A percentile compares a stretch with the other conserved stretches of the same genome.
phyloP scores from a whole-genome alignment of 2,329 filamentous ascomycete species.

The Venturia pyrina region DNA sequence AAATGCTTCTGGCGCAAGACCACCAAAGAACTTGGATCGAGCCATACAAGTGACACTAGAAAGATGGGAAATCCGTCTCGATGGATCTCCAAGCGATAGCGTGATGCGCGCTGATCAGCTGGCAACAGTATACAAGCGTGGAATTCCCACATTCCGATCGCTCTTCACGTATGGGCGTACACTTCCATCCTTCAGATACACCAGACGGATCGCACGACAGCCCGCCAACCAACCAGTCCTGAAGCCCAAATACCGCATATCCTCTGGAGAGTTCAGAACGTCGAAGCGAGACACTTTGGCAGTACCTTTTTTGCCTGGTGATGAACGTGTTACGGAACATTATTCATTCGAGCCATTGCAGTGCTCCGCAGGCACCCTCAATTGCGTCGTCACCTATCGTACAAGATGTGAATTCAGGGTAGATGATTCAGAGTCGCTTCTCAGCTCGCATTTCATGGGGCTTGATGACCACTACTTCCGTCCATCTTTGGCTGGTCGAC shows the following conservation, averaged over 20 bases:
- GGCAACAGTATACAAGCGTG: conserved; percentile 93
- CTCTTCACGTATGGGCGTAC: conserved; percentile 75
- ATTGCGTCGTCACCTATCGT: conserved; percentile 72
- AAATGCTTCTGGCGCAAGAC: conserved; percentile 23
- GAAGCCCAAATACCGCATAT: conserved; percentile 70
- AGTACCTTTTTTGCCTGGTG: conserved; percentile 56
- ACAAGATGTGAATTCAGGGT: conserved; percentile 84
- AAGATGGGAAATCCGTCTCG: conserved; percentile 72
- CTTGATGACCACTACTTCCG: conserved; percentile 80
- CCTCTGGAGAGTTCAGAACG: conserved; percentile 46
- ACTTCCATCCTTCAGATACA: conserved; percentile 78
- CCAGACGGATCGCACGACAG: conserved; percentile 62
- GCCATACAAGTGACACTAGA: conserved; percentile 73
- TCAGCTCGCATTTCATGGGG: conserved; percentile 90
- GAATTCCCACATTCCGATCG: conserved; percentile 86
- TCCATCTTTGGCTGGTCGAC: conserved; percentile 55
- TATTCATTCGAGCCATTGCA: conserved; percentile 78
- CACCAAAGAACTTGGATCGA: conserved; percentile 35
- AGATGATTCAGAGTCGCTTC: conserved; percentile 78
- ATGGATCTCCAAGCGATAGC: conserved; percentile 5
- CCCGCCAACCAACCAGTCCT: conserved; percentile 52
- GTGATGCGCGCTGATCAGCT: conserved; percentile 31
- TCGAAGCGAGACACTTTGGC: conserved; percentile 46
- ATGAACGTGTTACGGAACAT: conserved; percentile 52
- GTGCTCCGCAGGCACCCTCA: conserved; percentile 75